Conservation (phyloP, 2,329 filamentous ascomycete genomes). For the Cercospora sojina region DNA sequence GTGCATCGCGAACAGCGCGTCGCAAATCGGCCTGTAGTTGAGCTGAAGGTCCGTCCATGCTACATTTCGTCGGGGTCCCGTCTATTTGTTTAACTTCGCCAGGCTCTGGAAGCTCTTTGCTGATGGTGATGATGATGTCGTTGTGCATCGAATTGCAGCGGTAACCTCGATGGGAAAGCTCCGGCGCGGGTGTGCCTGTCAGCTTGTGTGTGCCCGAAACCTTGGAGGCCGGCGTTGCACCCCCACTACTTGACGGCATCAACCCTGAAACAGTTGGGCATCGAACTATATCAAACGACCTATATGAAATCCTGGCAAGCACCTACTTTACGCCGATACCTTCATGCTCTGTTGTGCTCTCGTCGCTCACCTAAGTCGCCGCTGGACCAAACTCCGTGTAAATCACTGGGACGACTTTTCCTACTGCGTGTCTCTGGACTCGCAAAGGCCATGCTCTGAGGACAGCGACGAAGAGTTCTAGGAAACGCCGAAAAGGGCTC, state of each 20-base stretch:
- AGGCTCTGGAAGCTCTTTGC: not conserved
- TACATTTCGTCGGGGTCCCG: conserved; percentile 6
- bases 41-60: conserved; percentile 32
- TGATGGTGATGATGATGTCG: not conserved
- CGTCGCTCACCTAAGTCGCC: not conserved
- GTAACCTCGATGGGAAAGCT: not conserved
- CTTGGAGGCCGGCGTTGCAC: not conserved
- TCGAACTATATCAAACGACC: not conserved
- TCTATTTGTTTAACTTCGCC: not conserved
- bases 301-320: not conserved
- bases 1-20: conserved; percentile 41
- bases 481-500: conserved; percentile 11
- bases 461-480: conserved; percentile 7
- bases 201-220: not conserved
- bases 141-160: conserved; percentile 1
- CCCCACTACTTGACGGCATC: not conserved
- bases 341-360: not conserved
- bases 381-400: not conserved
- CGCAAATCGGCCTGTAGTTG: conserved; percentile 48
- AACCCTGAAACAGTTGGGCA: not conserved
- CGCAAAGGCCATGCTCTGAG: not conserved
- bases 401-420: conserved; percentile 32
- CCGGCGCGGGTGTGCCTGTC: not conserved
- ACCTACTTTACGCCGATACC: not conserved
- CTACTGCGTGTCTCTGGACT: conserved; percentile 25